Evolutionary conservation across 2,329 filamentous ascomycete species (phyloP).

Genomic region (Neofusicoccum sp.): DNA sequence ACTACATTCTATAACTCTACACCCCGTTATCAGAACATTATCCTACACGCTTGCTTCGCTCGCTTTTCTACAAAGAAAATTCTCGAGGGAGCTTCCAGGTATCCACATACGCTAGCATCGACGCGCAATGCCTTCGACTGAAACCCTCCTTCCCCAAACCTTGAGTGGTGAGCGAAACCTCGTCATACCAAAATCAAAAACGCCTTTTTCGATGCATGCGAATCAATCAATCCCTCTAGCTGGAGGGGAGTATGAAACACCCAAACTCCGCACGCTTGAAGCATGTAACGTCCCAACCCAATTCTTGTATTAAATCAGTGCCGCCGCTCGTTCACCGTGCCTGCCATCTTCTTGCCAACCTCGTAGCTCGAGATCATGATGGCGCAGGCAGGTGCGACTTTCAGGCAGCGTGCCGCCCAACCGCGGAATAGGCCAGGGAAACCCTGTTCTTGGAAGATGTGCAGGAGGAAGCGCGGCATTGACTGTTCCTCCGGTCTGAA

Average conservation of each 20-base stretch:
- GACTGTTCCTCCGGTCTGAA: constrained; percentile 67
- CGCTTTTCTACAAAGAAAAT: not conserved
- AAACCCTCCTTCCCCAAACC: not conserved
- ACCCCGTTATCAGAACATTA: not conserved
- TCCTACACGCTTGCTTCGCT: not conserved
- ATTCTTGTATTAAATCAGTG: not conserved
- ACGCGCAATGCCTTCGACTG: no score
- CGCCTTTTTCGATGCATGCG: not conserved
- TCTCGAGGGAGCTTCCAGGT: not conserved
- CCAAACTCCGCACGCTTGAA: not conserved
- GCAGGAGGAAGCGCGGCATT: constrained; percentile 81
- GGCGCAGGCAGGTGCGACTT: constrained; percentile 92
- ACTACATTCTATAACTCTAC: not conserved
- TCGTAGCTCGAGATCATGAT: constrained; percentile 99
- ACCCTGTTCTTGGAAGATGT: constrained; percentile 88
- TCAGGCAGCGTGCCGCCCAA: constrained; percentile 87
- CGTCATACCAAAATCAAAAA: not conserved
- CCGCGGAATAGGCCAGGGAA: constrained; percentile 79
- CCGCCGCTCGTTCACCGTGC: constrained; percentile 64
- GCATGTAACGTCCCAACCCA: not conserved
- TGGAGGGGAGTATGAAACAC: not conserved
- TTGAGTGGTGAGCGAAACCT: not conserved
- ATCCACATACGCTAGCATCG: no score
- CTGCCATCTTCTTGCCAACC: constrained; percentile 85
- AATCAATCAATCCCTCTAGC: not conserved